These are phyloP conservation scores for Elymus sibiricus DNA, from an alignment of 176 grass and related monocot genomes.

Conservation along the genomic window DNA sequence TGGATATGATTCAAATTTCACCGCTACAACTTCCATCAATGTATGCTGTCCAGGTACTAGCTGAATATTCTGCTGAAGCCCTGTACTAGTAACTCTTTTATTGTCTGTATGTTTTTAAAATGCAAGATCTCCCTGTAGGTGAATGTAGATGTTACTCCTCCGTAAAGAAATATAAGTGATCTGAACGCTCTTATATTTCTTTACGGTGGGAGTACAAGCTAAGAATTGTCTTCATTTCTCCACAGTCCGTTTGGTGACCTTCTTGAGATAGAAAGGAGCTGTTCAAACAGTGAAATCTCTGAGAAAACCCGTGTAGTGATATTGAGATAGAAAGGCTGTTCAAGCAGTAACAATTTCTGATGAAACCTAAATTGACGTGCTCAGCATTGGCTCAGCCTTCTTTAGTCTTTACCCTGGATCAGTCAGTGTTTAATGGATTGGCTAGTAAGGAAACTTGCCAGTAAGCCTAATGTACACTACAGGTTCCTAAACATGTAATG, in stretches of 20 bases:
- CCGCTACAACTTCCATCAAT: conserved; percentile 13
- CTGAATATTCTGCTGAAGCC: conserved; percentile 7
- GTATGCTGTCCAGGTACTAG: conserved; percentile 29
- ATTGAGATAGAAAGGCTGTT: conserved; percentile 4
- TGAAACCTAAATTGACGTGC: not conserved
- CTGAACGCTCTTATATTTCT: too few relatives aligned
- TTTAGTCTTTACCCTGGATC: not conserved
- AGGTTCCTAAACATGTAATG: conserved; percentile 6
- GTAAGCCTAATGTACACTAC: not conserved
- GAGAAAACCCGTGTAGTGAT: not conserved
- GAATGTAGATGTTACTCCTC: not conserved
- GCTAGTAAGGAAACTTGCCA: not conserved
- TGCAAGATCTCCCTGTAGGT: conserved; percentile 8
- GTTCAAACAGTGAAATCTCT: conserved; percentile 2
- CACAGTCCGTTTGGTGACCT: not conserved
- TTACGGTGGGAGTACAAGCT: not conserved
- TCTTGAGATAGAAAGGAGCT: not conserved
- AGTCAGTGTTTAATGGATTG: not conserved
- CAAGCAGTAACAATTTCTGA: not conserved
- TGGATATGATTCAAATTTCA: conserved; percentile 73
- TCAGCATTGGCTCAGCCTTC: not conserved
- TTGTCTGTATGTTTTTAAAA: conserved; percentile 6
- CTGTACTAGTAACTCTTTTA: not conserved
- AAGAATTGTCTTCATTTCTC: conserved; percentile 8
- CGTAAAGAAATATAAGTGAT: too few relatives aligned